Evolutionary conservation across 805 yeast species (phyloP).

Genomic region (Isabelozyma gotoi): DNA sequence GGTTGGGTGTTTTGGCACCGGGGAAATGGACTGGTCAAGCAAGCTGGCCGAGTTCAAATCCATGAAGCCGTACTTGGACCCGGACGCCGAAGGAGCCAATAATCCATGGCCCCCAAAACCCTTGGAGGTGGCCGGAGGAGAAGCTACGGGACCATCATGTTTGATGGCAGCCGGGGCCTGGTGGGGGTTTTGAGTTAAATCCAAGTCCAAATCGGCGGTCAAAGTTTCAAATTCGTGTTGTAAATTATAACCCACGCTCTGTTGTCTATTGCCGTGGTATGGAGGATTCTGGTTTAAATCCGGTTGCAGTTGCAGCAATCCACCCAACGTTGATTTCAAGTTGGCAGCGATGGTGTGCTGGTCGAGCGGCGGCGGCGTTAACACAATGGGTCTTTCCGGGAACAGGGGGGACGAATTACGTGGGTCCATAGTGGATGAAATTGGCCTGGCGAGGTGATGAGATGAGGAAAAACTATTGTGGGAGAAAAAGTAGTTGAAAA

Average conservation of each 20-base stretch:
- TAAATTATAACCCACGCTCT: slow-evolving; percentile 45
- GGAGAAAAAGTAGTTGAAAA: neutral
- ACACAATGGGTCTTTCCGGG: slow-evolving; percentile 35
- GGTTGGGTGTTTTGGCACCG: slow-evolving; percentile 11
- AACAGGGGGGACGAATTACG: slow-evolving; percentile 15
- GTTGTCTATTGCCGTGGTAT: slow-evolving; percentile 31
- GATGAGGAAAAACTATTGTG: too few relatives aligned
- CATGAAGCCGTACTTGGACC: slow-evolving; percentile 9
- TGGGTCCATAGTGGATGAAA: slow-evolving; percentile 7
- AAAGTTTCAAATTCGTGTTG: slow-evolving; percentile 49
- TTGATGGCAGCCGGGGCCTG: neutral
- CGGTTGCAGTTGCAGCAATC: slow-evolving; percentile 1
- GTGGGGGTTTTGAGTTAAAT: slow-evolving; percentile 21
- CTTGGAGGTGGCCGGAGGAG: neutral
- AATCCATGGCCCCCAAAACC: slow-evolving; percentile 3
- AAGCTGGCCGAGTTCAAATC: slow-evolving; percentile 3
- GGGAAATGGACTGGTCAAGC: slow-evolving; percentile 18
- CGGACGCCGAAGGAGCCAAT: slow-evolving; percentile 15
- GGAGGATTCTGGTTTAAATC: slow-evolving; percentile 1
- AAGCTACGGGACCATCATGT: neutral
- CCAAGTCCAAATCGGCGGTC: slow-evolving; percentile 46
- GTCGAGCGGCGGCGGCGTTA: slow-evolving; percentile 43
- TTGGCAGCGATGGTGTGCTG: slow-evolving; percentile 5
- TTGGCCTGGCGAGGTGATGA: neutral
- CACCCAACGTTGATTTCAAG: neutral